phyloP scores from a whole-genome alignment of 352 stramenopile species.

The Globisporangium nagaii region DNA sequence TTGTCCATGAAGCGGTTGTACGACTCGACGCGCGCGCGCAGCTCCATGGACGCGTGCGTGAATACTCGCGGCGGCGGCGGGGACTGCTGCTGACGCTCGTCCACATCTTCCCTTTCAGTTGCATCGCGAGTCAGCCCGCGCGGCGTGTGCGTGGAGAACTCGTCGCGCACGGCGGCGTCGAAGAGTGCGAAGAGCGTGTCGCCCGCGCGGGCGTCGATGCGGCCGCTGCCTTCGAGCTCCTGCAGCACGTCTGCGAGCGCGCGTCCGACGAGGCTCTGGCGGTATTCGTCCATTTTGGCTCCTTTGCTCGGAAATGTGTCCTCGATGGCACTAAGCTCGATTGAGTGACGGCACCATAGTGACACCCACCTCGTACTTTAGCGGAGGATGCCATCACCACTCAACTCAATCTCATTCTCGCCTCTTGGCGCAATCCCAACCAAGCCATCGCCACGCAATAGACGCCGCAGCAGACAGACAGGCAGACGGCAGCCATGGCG shows the following conservation, averaged over 20 bases:
- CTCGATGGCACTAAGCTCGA: neutral
- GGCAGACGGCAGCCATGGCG: slow-evolving; percentile 22
- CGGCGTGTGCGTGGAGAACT: slow-evolving; percentile 14
- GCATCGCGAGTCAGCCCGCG: neutral
- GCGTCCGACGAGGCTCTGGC: slow-evolving; percentile 50
- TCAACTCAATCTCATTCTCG: too few species aligned
- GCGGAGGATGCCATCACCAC: slow-evolving; percentile 10
- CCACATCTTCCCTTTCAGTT: neutral
- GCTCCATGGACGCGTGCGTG: slow-evolving; percentile 42
- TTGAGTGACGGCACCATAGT: too few species aligned
- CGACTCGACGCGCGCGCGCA: slow-evolving; percentile 32
- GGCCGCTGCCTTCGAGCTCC: slow-evolving; percentile 27
- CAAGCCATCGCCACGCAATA: too few species aligned
- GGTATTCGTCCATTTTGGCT: slow-evolving; percentile 51
- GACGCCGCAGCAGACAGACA: neutral
- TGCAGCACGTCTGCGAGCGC: slow-evolving; percentile 60
- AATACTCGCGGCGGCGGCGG: slow-evolving; percentile 14
- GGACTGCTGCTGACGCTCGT: neutral
- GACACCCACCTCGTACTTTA: slow-evolving; percentile 11
- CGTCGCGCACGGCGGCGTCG: slow-evolving; percentile 33
- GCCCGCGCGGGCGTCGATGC: slow-evolving; percentile 21
- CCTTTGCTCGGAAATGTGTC: neutral
- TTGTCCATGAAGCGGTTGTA: slow-evolving; percentile 70
- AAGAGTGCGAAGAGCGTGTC: slow-evolving; percentile 54
- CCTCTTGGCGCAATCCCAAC: neutral